Evolutionary conservation across 345 rosid species (phyloP).

Genomic region (Brassica nigra): DNA sequence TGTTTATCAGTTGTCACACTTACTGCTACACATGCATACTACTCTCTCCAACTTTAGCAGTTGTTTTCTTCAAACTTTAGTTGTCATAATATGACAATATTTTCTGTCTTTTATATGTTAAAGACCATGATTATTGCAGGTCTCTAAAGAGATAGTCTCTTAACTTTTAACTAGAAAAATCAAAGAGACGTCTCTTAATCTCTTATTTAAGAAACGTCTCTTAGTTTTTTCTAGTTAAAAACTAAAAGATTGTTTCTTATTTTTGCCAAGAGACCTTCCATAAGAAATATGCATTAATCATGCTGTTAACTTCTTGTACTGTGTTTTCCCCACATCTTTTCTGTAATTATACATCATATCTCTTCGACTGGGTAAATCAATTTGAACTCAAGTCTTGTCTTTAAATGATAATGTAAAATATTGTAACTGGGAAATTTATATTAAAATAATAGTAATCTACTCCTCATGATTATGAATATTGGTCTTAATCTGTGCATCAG

Average conservation of each 20-base stretch:
- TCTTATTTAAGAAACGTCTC: too few species aligned
- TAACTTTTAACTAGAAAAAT: too few species aligned
- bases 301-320: background rate
- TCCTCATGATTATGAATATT: background rate
- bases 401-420: background rate
- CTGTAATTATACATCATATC: background rate
- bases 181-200: too few species aligned
- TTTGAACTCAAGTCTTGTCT: background rate
- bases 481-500: background rate
- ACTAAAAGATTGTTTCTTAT: too few species aligned
- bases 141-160: too few species aligned
- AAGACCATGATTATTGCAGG: too few species aligned
- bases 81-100: background rate
- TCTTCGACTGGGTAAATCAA: background rate
- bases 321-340: background rate
- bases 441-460: background rate
- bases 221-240: too few species aligned
- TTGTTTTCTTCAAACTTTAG: background rate
- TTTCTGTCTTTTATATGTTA: background rate
- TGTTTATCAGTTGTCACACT: conserved; percentile 3
- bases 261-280: too few species aligned
- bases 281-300: too few species aligned
- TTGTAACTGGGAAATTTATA: background rate
- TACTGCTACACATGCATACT: background rate
- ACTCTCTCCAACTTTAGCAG: background rate